Base-by-base conservation (phyloP, 2,329 filamentous ascomycete genomes). In the Hymenoscyphus fraxineus region DNA sequence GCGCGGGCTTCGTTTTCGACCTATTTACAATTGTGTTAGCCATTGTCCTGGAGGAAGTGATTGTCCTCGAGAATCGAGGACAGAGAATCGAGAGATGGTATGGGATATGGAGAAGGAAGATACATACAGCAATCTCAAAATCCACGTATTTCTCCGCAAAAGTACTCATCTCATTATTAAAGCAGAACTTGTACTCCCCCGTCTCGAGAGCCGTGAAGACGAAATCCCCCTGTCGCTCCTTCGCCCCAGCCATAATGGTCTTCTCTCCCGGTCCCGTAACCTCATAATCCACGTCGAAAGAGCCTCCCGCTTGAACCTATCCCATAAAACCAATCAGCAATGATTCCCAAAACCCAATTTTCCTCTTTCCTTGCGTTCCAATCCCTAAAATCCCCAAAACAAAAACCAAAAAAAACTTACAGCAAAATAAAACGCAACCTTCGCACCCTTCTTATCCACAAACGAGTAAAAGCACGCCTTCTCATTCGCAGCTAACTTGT, bases 381-480 rank as follows among this genome's bases (percentile, higher is more conserved):
- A 27, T 27, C 27, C 27, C 27, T 3, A 27, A 27, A 27, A 27
- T 1, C 3, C 2, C 27, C 27, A 27, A 3, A 27, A 35, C 35
- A 35, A 7, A 13, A 1, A 10, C 1, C n/a, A 13, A 13, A 4
- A 4, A 4, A 22, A 47, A 80, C 89, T 70, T 81, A 99, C 95
- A 66, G 95, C 96, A 80, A 99, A 99, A 82, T 99, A 99, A 77
- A 99, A 99, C 59, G 95, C 93, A 71, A 99, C 83, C 85, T 99
- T 99, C 73, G 91, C 87, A 72, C 89, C 89, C 76, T 86, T 84
- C 76, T 90, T 86, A 69, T 93, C 87, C 63, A 94, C 89, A 71
- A 87, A 82, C 64, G 91, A 86, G 78, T 91, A 97, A 86, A 99
- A 99, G 82, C 95, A 99, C 66, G 95, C 92, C 79, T 91, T 93